These are phyloP conservation scores for Anthracocystis walkeri DNA, from an alignment of 1,284 basidiomycete genomes.

Conservation along the genomic window DNA sequence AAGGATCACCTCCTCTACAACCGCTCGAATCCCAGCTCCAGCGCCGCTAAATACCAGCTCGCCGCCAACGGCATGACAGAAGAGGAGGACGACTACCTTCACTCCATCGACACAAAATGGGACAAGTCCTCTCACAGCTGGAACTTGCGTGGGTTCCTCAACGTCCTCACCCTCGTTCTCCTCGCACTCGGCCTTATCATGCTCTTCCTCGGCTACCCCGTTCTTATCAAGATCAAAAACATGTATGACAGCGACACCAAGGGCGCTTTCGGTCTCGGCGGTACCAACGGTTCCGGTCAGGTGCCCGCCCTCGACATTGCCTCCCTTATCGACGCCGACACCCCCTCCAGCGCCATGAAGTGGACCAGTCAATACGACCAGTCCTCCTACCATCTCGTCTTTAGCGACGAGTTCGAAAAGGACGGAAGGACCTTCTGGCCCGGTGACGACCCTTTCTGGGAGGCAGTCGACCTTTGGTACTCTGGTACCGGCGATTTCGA, in stretches of 20 bases:
- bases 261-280: conserved; percentile 76
- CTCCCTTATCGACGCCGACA: conserved; percentile 59
- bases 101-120: conserved; percentile 51
- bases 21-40: conserved; percentile 9
- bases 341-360: conserved; percentile 37
- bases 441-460: conserved; percentile 68
- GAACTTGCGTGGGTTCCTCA: conserved; percentile 59
- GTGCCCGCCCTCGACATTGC: conserved; percentile 51
- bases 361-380: conserved; percentile 40
- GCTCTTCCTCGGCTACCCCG: conserved; percentile 67
- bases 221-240: conserved; percentile 56
- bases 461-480: conserved; percentile 68
- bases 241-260: conserved; percentile 51
- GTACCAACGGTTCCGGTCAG: conserved; percentile 71
- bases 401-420: conserved; percentile 79
- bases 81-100: conserved; percentile 64
- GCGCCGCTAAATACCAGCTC: conserved; percentile 29
- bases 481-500: conserved; percentile 67
- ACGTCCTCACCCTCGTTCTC: conserved; percentile 56
- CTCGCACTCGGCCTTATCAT: conserved; percentile 58
- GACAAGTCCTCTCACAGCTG: conserved; percentile 53
- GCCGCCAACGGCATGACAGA: conserved; percentile 22
- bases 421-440: conserved; percentile 76
- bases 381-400: conserved; percentile 74
- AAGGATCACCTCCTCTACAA: conserved; percentile 20